These are phyloP conservation scores for Nigrospora oryzae DNA, from an alignment of 2,329 filamentous ascomycete genomes.

Conservation along the genomic window DNA sequence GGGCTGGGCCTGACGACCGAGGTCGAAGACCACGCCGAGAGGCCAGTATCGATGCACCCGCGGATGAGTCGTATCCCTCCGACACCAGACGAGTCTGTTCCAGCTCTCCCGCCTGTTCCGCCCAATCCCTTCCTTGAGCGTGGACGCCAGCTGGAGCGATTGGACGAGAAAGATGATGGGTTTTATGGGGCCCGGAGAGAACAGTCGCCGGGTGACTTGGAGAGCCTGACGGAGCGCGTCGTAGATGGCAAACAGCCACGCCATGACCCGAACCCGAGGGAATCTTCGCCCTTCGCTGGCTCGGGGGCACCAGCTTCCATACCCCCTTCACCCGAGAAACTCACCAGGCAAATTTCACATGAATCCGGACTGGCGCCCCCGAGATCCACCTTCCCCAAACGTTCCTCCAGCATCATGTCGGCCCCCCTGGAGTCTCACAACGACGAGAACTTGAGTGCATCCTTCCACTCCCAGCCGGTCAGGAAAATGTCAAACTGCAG, in stretches of 20 bases:
- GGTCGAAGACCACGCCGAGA: conserved; percentile 43
- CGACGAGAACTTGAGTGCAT: conserved; percentile 55
- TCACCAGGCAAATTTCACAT: conserved; percentile 32
- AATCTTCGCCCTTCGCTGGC: conserved; percentile 24
- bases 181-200: conserved; percentile 48
- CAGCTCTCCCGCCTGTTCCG: conserved; percentile 21
- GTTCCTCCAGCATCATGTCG: conserved; percentile 54
- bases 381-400: conserved; percentile 37
- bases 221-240: conserved; percentile 18
- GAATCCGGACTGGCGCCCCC: conserved; percentile 46
- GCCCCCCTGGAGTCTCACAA: conserved; percentile 59
- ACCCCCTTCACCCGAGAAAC: conserved; percentile 34
- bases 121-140: conserved; percentile 32
- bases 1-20: conserved; percentile 44
- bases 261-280: conserved; percentile 24
- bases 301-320: conserved; percentile 12
- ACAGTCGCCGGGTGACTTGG: conserved; percentile 47
- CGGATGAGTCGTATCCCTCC: conserved; percentile 58
- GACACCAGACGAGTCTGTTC: conserved; percentile 37
- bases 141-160: conserved; percentile 28
- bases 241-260: conserved; percentile 14
- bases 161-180: conserved; percentile 26
- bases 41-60: conserved; percentile 68
- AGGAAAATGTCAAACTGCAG: conserved; percentile 71
- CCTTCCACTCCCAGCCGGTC: conserved; percentile 55